These are phyloP conservation scores for Benincasa hispida DNA, from an alignment of 306 rosid genomes.

Conservation along the genomic window DNA sequence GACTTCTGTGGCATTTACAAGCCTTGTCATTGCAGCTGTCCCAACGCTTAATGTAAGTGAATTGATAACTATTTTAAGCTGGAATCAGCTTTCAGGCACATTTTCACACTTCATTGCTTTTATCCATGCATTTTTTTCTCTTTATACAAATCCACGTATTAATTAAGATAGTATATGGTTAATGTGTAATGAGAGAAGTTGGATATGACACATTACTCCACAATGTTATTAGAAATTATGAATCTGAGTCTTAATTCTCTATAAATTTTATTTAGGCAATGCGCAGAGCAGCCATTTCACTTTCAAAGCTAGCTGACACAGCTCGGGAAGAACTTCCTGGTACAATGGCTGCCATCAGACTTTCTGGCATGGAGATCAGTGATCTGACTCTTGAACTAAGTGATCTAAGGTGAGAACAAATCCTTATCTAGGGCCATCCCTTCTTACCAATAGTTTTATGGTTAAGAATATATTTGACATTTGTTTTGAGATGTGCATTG, in stretches of 20 bases:
- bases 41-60: conserved; percentile 71
- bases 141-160: not conserved
- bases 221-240: not conserved
- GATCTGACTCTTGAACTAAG: conserved; percentile 72
- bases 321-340: conserved; percentile 92
- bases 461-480: not conserved
- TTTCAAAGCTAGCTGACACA: conserved; percentile 88
- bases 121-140: not conserved
- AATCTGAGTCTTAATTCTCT: not conserved
- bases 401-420: conserved; percentile 59
- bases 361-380: conserved; percentile 95
- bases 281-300: conserved; percentile 81
- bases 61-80: conserved; percentile 5
- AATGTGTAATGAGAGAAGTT: not conserved
- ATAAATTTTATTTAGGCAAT: conserved; percentile 37
- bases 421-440: not conserved
- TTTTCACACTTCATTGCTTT: not conserved
- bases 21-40: conserved; percentile 76
- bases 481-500: not conserved
- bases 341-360: conserved; percentile 95
- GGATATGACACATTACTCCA: not conserved
- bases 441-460: not conserved
- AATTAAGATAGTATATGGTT: not conserved
- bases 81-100: conserved; percentile 1
- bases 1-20: conserved; percentile 80